Evolutionary conservation across 1,284 basidiomycete genomes (phyloP).

Genomic region (Melampsora larici-populina): DNA sequence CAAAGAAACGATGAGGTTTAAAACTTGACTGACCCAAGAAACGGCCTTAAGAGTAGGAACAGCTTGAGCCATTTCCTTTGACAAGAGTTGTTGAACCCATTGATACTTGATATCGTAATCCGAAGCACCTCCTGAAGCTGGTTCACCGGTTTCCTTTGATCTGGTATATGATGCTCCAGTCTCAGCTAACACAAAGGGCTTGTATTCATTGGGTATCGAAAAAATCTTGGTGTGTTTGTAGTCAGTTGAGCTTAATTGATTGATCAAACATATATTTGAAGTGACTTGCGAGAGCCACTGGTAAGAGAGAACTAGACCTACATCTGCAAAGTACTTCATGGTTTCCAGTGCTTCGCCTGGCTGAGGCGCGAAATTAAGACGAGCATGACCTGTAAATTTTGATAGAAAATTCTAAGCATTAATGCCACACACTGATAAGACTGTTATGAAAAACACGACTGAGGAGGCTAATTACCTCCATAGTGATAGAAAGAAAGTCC

Average conservation of each 20-base stretch:
- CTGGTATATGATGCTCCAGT: constrained; percentile 30
- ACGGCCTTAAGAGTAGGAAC: constrained; percentile 31
- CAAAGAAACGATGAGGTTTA: neutral
- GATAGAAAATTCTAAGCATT: neutral
- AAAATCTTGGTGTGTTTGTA: constrained; percentile 7
- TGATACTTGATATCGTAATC: constrained; percentile 30
- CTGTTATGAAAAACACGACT: neutral
- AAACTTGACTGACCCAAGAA: constrained; percentile 20
- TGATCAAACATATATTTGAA: too few species aligned
- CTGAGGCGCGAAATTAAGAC: constrained; percentile 17
- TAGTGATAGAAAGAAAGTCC: constrained; percentile 42
- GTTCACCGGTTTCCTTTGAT: constrained; percentile 1
- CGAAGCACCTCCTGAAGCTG: constrained; percentile 4
- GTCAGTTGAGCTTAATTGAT: neutral
- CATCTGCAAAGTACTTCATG: constrained; percentile 33
- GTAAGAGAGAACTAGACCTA: neutral
- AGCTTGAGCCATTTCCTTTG: constrained; percentile 11
- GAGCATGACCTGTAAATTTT: constrained; percentile 10
- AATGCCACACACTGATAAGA: neutral
- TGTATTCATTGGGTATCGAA: neutral
- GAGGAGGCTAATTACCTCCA: constrained; percentile 11
- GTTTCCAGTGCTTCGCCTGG: constrained; percentile 27
- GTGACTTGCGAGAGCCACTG: neutral
- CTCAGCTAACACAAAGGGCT: constrained; percentile 20
- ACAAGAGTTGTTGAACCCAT: constrained; percentile 23